Percentiles rank a stretch among this genome's conserved stretches.
Evolutionary conservation across 306 rosid genomes (phyloP).

Genomic region (Begonia masoniana): DNA sequence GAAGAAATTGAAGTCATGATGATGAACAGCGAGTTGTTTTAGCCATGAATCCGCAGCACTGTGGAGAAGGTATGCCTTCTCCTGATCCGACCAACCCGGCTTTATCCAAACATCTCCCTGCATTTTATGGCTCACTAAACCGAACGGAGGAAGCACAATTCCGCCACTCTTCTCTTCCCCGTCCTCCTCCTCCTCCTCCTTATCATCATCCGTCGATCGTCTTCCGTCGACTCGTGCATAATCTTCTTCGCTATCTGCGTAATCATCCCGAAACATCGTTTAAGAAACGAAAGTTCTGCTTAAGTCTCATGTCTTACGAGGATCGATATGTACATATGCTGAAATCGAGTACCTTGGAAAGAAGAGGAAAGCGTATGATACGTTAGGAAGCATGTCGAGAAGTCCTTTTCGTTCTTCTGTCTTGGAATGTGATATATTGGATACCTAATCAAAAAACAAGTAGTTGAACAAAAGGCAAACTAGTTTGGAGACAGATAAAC

Average conservation of each 20-base stretch:
- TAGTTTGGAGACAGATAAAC: too few relatives aligned
- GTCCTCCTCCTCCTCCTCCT: neutral
- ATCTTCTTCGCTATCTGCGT: neutral
- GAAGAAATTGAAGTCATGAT: constrained; percentile 79
- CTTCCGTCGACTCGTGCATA: constrained; percentile 6
- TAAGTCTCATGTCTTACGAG: too few relatives aligned
- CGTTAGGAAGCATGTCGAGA: constrained; percentile 64
- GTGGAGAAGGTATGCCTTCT: constrained; percentile 24
- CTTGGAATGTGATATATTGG: constrained; percentile 68
- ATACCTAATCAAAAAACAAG: constrained; percentile 33
- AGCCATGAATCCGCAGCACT: constrained; percentile 75
- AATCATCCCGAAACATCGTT: neutral
- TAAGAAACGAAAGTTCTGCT: neutral
- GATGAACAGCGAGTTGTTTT: constrained; percentile 52
- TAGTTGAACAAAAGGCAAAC: neutral
- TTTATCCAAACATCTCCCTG: constrained; percentile 51
- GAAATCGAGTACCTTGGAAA: constrained; percentile 49
- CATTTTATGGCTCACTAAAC: constrained; percentile 56
- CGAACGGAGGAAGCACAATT: constrained; percentile 43
- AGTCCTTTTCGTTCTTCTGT: constrained; percentile 41
- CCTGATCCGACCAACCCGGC: constrained; percentile 31
- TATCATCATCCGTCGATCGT: neutral
- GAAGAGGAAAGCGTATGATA: constrained; percentile 69
- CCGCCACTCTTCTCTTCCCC: neutral
- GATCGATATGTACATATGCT: neutral